These are phyloP conservation scores for Fagopyrum tataricum DNA, from an alignment of 148 eudicot genomes.

Conservation along the genomic window DNA sequence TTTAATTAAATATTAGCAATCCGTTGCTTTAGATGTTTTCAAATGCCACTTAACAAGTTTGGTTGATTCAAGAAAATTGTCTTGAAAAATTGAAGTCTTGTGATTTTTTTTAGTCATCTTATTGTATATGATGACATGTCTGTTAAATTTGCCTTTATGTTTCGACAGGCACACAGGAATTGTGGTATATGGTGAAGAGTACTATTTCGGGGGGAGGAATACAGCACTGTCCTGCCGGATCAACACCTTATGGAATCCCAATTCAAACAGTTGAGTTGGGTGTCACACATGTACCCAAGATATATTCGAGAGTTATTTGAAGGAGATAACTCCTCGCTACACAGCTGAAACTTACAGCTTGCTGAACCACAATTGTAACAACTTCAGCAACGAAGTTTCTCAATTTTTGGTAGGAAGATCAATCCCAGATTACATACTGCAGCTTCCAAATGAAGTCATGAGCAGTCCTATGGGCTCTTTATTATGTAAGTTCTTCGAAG, in stretches of 20 bases:
- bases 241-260: conserved; percentile 82
- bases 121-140: no score
- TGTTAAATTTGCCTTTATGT: no score
- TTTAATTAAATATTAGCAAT: no score
- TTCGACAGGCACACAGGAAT: conserved; percentile 97
- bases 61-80: no score
- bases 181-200: conserved; percentile 87
- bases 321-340: conserved; percentile 89
- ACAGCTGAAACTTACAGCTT: conserved; percentile 89
- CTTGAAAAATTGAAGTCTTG: no score
- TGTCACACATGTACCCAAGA: conserved; percentile 85
- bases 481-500: conserved; percentile 50
- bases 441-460: conserved; percentile 91
- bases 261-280: conserved; percentile 73
- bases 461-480: conserved; percentile 86
- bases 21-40: no score
- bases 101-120: no score
- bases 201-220: conserved; percentile 94
- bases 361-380: conserved; percentile 88
- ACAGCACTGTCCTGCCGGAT: conserved; percentile 61
- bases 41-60: no score
- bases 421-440: conserved; percentile 83
- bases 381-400: conserved; percentile 91
- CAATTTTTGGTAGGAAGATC: conserved; percentile 77
- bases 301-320: conserved; percentile 73